phyloP scores from a whole-genome alignment of 768 basidiomycete genomes.

The Hericium coralloides region DNA sequence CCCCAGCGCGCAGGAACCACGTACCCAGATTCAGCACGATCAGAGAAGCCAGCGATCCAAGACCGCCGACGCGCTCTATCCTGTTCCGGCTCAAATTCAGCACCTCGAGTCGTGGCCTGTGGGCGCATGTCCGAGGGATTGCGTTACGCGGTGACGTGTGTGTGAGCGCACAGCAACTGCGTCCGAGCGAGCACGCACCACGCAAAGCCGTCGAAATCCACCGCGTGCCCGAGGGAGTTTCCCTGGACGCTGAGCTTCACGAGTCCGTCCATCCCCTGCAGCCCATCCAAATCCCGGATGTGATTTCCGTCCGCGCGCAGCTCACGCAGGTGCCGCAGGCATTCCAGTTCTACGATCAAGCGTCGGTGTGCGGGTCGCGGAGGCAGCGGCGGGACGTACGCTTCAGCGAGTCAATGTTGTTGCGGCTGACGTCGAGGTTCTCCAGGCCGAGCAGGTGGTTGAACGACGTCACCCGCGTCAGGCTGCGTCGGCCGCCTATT shows the following conservation, averaged over 20 bases:
- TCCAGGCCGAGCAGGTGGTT: constrained; percentile 80
- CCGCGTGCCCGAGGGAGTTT: constrained; percentile 47
- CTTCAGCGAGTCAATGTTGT: constrained; percentile 78
- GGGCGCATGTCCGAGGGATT: not conserved
- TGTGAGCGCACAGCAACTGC: constrained; percentile 11
- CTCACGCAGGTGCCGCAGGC: constrained; percentile 79
- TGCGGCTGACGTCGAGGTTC: constrained; percentile 83
- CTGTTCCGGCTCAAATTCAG: constrained; percentile 76
- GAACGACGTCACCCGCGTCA: constrained; percentile 84
- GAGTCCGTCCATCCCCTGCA: constrained; percentile 73
- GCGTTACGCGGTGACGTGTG: constrained; percentile 6
- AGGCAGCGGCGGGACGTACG: constrained; percentile 36
- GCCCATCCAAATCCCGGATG: constrained; percentile 63
- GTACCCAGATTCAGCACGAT: constrained; percentile 77
- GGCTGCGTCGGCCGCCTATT: constrained; percentile 29
- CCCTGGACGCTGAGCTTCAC: constrained; percentile 75
- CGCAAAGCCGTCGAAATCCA: constrained; percentile 52
- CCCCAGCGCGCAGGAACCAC: constrained; percentile 23
- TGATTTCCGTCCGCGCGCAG: constrained; percentile 84
- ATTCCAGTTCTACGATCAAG: constrained; percentile 58
- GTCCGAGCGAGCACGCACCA: constrained; percentile 46
- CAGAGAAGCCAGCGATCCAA: constrained; percentile 54
- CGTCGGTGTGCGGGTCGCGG: constrained; percentile 11
- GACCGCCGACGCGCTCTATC: constrained; percentile 46
- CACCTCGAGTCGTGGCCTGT: constrained; percentile 56